A percentile compares a stretch with the other conserved stretches of the same genome.
Evolutionary conservation across 352 stramenopile species (phyloP).

Genomic region (Albugo laibachii): DNA sequence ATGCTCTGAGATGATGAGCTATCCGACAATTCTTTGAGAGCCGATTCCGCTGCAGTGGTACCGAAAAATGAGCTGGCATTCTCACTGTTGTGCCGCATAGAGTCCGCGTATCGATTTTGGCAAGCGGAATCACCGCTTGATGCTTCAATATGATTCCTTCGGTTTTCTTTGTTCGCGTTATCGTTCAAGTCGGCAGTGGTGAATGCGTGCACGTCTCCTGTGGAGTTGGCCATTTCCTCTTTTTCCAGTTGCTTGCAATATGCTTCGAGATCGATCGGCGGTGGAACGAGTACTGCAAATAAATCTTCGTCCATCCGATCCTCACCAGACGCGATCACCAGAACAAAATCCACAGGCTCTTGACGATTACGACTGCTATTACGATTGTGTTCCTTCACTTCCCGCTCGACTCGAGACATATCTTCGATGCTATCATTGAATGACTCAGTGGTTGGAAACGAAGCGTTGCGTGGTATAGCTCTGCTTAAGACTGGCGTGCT

Average conservation of each 20-base stretch:
- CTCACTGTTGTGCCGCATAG: neutral
- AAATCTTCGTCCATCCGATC: slow-evolving; percentile 70
- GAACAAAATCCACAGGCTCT: slow-evolving; percentile 43
- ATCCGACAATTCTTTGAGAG: neutral
- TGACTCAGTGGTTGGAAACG: neutral
- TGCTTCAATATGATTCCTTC: too few relatives aligned
- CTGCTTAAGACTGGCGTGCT: slow-evolving; percentile 26
- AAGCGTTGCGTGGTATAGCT: slow-evolving; percentile 1
- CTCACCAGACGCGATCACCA: slow-evolving; percentile 70
- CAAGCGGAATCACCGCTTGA: neutral
- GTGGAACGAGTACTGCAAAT: slow-evolving; percentile 53
- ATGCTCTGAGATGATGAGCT: neutral
- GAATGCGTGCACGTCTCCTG: neutral
- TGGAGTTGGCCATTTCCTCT: slow-evolving; percentile 13
- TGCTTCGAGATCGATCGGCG: slow-evolving; percentile 60
- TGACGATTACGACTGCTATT: neutral
- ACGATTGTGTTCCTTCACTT: neutral
- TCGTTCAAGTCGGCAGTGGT: neutral
- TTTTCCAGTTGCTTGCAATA: slow-evolving; percentile 62
- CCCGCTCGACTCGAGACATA: neutral
- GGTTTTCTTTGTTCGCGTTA: too few relatives aligned
- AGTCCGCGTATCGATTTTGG: neutral
- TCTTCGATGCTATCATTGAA: neutral
- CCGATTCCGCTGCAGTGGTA: neutral
- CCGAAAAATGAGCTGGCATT: neutral